These are phyloP conservation scores for Liriodendron chinense DNA, from an alignment of 164 flowering plant species.

Conservation along the genomic window DNA sequence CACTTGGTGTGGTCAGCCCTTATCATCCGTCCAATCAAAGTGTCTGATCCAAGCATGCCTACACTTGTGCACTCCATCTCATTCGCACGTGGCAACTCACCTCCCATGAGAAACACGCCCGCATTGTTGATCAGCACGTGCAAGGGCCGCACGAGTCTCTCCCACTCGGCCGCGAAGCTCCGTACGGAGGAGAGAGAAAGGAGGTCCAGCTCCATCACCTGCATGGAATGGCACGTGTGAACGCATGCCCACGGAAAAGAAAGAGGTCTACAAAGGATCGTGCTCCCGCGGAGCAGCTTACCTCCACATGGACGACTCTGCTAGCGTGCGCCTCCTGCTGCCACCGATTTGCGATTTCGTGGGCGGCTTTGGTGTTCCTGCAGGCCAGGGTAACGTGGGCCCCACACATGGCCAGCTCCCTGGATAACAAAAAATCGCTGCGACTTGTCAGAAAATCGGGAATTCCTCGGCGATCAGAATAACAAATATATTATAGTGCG, in stretches of 20 bases:
- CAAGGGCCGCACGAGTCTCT: slow-evolving; percentile 21
- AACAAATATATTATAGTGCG: no score
- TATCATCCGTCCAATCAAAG: not conserved
- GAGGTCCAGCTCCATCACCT: slow-evolving; percentile 39
- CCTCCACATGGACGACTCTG: slow-evolving; percentile 18
- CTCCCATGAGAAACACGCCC: slow-evolving; percentile 26
- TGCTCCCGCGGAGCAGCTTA: slow-evolving; percentile 2
- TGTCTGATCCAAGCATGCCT: no score
- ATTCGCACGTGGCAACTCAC: slow-evolving; percentile 11
- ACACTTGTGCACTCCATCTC: no score
- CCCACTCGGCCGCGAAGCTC: slow-evolving; percentile 28
- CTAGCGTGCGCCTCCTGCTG: slow-evolving; percentile 17
- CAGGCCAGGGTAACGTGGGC: slow-evolving; percentile 89
- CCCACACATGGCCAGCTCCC: slow-evolving; percentile 78
- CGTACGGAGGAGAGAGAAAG: slow-evolving; percentile 31
- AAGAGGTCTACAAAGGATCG: not conserved
- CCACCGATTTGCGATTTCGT: slow-evolving; percentile 28
- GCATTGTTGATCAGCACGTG: slow-evolving; percentile 39
- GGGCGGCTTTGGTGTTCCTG: slow-evolving; percentile 64
- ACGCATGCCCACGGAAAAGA: not conserved
- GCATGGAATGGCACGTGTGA: not conserved
- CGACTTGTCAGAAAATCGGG: not conserved
- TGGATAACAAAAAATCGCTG: slow-evolving; percentile 14
- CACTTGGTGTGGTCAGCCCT: not conserved
- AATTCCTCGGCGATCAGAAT: not conserved